Base-by-base conservation (phyloP, 768 basidiomycete genomes). In the Auriscalpium microsporum region DNA sequence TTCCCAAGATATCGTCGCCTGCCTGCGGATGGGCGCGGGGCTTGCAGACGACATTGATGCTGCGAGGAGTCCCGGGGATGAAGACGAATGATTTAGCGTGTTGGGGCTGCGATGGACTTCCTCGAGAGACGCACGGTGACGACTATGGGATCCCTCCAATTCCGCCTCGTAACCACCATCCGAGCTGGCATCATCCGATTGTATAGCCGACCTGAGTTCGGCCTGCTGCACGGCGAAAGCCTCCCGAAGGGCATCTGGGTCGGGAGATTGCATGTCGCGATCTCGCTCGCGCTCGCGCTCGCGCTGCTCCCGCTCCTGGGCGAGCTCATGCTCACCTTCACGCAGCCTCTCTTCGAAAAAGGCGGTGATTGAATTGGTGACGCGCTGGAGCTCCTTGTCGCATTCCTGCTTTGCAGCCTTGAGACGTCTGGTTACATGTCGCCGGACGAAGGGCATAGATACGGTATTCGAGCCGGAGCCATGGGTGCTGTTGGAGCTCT, bases 351-450 rank as follows among this genome's bases (percentile, higher is more conserved):
- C 88, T 73, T 99, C 95, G 63, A 96, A 95, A 72, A 93, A 97
- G 40, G 83, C 71, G 59, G 95, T 95, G 75, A 99, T 94, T 57
- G 85, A 90, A 71, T 90, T 86, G 57, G 94, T 92, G 67, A 97
- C 89, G 67, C 92, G 87, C 66, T 87, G 85, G 9, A 99, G 82
- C 71, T 96, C 93, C 76, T 89, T 90, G 81, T 99, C 93, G 77
- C 95, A 99, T 61, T 90, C 90, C 50, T 89, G 83, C 76, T 99
- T 98, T 56, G 95, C 94, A 4, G 87, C 87, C 74, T 85, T 88
- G 71, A 98, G 83, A 56, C 96, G 85, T 60, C 92, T 83, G 40
- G 88, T 91, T 64, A 98, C 91, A 74, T 97, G 94, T 54, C 92
- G 83, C 58, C 90, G 78, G 59, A 97, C 90, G 68, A 92, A 91